These are phyloP conservation scores for Stemphylium lycopersici DNA, from an alignment of 2,329 filamentous ascomycete genomes.

Conservation along the genomic window DNA sequence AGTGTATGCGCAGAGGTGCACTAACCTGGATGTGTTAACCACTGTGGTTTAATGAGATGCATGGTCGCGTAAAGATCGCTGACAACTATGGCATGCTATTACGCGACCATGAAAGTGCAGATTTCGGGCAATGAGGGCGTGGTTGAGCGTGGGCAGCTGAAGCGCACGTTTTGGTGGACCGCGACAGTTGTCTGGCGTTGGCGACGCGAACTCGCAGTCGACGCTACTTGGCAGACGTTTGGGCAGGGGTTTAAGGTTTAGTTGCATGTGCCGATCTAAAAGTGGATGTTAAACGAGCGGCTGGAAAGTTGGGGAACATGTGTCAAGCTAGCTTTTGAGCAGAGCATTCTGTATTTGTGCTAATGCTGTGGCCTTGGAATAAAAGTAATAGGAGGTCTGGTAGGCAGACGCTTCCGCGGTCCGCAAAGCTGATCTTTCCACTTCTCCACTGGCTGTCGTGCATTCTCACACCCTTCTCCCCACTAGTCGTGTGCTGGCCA, in stretches of 20 bases:
- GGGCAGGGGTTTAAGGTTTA: conserved; percentile 41
- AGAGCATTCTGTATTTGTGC: not conserved
- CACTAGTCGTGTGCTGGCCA: not conserved
- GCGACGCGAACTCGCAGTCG: conserved; percentile 41
- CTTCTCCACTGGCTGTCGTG: not conserved
- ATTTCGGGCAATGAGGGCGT: conserved; percentile 3
- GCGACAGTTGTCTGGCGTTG: conserved; percentile 39
- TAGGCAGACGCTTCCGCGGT: not conserved
- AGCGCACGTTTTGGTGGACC: conserved; percentile 27
- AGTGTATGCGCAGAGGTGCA: conserved; percentile 27
- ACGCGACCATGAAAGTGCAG: conserved; percentile 30
- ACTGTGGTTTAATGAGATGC: conserved; percentile 86
- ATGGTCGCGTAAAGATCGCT: conserved; percentile 43
- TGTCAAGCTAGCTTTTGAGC: not conserved
- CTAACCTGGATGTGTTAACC: conserved; percentile 90
- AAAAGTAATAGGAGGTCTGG: not conserved
- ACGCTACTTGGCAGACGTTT: conserved; percentile 34
- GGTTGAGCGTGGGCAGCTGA: conserved; percentile 20
- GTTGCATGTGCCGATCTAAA: conserved; percentile 38
- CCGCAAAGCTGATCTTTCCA: not conserved
- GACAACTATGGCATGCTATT: conserved; percentile 32
- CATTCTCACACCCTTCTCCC: not conserved
- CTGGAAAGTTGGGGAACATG: not conserved
- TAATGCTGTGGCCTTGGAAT: not conserved
- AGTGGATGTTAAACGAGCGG: conserved; percentile 15